These are phyloP conservation scores for Linanthus parryae DNA, from an alignment of 148 eudicot species.

Conservation along the genomic window DNA sequence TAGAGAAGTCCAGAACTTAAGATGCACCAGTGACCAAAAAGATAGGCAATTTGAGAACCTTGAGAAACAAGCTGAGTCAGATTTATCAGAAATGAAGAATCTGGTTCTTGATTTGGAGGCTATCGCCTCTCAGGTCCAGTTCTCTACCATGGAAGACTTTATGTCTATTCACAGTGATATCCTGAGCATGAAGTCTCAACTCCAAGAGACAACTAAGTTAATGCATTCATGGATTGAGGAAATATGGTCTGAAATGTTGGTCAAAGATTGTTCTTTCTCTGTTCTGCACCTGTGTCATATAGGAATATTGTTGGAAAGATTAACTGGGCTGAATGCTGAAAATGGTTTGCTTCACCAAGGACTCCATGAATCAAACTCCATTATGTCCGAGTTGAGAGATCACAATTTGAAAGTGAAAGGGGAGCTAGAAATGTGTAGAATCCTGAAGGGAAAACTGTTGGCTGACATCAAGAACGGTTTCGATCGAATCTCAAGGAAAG, in stretches of 20 bases:
- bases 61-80: slow-evolving; percentile 36
- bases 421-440: slow-evolving; percentile 58
- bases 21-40: slow-evolving; percentile 28
- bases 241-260: slow-evolving; percentile 68
- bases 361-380: slow-evolving; percentile 52
- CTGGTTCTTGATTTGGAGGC: slow-evolving; percentile 49
- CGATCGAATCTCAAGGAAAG: slow-evolving; percentile 52
- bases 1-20: slow-evolving; percentile 41
- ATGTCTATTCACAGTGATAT: slow-evolving; percentile 35
- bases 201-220: slow-evolving; percentile 29
- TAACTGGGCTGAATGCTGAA: slow-evolving; percentile 60
- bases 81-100: slow-evolving; percentile 23
- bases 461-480: slow-evolving; percentile 57
- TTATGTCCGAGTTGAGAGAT: slow-evolving; percentile 52
- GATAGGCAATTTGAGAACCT: slow-evolving; percentile 34
- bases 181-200: slow-evolving; percentile 42
- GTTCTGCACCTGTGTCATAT: slow-evolving; percentile 69
- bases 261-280: slow-evolving; percentile 63
- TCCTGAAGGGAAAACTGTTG: slow-evolving; percentile 48
- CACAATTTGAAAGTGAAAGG: slow-evolving; percentile 42
- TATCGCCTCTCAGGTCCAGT: slow-evolving; percentile 26
- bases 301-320: slow-evolving; percentile 64
- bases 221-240: slow-evolving; percentile 62
- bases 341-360: slow-evolving; percentile 57
- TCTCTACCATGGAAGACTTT: slow-evolving; percentile 34